Base-by-base conservation (phyloP, 148 eudicot genomes). In the Camellia lanceoleosa region DNA sequence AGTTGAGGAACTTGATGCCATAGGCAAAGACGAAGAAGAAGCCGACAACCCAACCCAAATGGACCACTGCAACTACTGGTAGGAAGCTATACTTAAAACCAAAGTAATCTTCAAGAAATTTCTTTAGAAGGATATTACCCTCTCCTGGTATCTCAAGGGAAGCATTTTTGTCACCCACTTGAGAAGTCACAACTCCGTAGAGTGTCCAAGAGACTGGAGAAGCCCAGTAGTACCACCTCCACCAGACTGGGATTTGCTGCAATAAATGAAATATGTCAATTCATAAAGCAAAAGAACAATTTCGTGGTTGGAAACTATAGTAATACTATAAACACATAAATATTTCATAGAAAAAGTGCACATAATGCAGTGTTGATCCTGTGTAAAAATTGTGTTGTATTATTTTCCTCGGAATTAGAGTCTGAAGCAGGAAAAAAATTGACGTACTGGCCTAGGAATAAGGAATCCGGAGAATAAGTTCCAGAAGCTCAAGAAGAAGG, bases 211-310 rank as follows among this genome's bases (percentile, higher is more conserved):
- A 81, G 20, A 90, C 79, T 0, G 95, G 97, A 5, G 94, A 91
- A 43, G 76, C 87, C 94, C 95, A 91, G 61, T 87, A 93, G 80
- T 89, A 93, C 95, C 97, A 93, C 58, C 97, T 88, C 93, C 97
- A 91, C 97, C 97, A 93, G 69, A 91, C 83, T 4, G 97, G 97
- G 60, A 93, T 89, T 85, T 80, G 85, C 95, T 91, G 89, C 85
- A 86, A 78, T 23, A 30, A 42, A 5, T 18, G 14, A 72, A 20
- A 72, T 30, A 30, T 30, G 75, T 52, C 6, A 49, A 69, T 15
- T 46, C 42, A 14, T 43, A 0, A 43, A 43, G 23, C 52, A 43
- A 69, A 46, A 14, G 19, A 15, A 16, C 1, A 30, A 30, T 4
- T 58, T 9, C 15, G 0, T 0, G 15, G 3, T 10, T 10, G 0